A percentile compares a stretch with the other conserved stretches of the same genome.
Evolutionary conservation across 2,329 filamentous ascomycete species (phyloP).

Genomic region (Fusarium virguliforme): DNA sequence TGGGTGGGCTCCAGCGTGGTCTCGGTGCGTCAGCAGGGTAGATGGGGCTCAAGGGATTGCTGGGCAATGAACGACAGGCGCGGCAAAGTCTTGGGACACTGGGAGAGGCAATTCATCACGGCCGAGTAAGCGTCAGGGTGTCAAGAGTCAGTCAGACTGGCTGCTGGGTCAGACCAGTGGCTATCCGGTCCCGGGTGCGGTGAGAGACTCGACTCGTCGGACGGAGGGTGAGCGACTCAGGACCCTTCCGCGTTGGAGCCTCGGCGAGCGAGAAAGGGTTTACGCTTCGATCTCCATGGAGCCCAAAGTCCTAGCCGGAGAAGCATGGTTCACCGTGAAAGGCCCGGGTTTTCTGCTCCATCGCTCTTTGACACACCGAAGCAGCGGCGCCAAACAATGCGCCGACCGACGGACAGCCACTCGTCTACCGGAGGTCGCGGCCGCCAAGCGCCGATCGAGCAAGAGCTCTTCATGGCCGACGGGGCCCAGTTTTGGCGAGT

Average conservation of each 20-base stretch:
- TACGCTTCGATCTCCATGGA: slow-evolving; percentile 24
- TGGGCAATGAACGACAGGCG: slow-evolving; percentile 38
- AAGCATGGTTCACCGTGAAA: slow-evolving; percentile 40
- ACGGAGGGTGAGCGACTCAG: slow-evolving; percentile 38
- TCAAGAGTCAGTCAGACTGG: slow-evolving; percentile 18
- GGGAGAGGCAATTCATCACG: slow-evolving; percentile 19
- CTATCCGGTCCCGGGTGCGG: slow-evolving; percentile 22
- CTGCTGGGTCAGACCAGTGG: too few species aligned
- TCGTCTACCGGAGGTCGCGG: slow-evolving; percentile 35
- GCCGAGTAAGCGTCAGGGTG: slow-evolving; percentile 12
- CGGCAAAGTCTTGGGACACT: slow-evolving; percentile 26
- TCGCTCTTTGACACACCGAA: slow-evolving; percentile 47
- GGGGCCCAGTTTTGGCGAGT: slow-evolving; percentile 39
- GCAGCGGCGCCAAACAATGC: slow-evolving; percentile 34
- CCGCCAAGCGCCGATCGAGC: slow-evolving; percentile 36
- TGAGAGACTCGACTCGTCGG: slow-evolving; percentile 34
- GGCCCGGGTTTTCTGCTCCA: slow-evolving; percentile 31
- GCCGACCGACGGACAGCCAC: slow-evolving; percentile 23
- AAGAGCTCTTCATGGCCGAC: slow-evolving; percentile 31
- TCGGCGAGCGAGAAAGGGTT: slow-evolving; percentile 30
- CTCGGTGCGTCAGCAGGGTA: slow-evolving; percentile 20
- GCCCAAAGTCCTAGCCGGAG: slow-evolving; percentile 38
- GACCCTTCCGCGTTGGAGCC: slow-evolving; percentile 29
- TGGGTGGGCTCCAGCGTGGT: slow-evolving; percentile 27
- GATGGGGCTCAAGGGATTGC: slow-evolving; percentile 10